Percentiles rank a stretch among this genome's conserved stretches.
phyloP scores from a whole-genome alignment of 805 yeast genomes.

The Suhomyces sp. region DNA sequence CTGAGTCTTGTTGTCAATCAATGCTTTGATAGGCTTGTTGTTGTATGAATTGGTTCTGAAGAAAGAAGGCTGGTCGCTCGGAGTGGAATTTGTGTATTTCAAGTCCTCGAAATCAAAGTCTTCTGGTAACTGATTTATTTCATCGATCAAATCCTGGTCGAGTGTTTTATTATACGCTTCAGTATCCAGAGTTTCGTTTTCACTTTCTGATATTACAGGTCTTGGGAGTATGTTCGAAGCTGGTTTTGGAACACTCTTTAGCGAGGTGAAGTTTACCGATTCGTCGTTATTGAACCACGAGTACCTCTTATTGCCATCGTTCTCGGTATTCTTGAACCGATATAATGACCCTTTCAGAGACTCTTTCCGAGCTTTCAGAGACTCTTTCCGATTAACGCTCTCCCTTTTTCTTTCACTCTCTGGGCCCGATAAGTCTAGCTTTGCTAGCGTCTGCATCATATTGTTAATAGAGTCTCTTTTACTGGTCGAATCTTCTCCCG shows the following conservation, averaged over 20 bases:
- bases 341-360: background rate
- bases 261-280: constrained; percentile 10
- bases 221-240: background rate
- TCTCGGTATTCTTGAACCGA: background rate
- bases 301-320: constrained; percentile 14
- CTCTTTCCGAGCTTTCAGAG: background rate
- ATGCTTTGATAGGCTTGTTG: constrained; percentile 32
- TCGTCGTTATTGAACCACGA: constrained; percentile 34
- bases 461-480: constrained; percentile 20
- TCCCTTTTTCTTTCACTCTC: background rate
- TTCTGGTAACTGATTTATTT: constrained; percentile 49
- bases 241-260: background rate
- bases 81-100: constrained; percentile 3
- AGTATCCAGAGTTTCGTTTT: constrained; percentile 1
- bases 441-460: constrained; percentile 22
- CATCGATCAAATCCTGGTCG: constrained; percentile 46
- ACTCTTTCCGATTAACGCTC: too few relatives aligned
- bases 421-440: constrained; percentile 9
- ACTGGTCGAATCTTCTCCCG: constrained; percentile 2
- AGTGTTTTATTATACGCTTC: constrained; percentile 9
- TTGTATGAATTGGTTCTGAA: constrained; percentile 38
- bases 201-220: background rate
- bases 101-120: constrained; percentile 39
- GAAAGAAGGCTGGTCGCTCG: constrained; percentile 12
- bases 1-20: constrained; percentile 19